Evolutionary conservation across 2,329 filamentous ascomycete genomes (phyloP).

Genomic region (Blumeria graminis): DNA sequence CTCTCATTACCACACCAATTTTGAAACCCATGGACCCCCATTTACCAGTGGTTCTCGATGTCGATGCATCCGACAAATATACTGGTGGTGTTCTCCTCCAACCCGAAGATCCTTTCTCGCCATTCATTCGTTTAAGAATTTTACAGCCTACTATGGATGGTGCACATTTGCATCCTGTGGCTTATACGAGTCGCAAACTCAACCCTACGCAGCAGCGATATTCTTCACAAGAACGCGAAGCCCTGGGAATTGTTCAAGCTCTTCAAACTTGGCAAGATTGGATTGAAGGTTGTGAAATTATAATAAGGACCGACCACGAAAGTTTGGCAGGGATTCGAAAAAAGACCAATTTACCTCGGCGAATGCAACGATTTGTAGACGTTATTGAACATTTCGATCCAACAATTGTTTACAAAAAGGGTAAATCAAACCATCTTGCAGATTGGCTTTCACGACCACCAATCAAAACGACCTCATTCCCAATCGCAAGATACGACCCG

Average conservation of each 20-base stretch:
- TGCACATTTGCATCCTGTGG: not conserved
- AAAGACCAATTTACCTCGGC: not conserved
- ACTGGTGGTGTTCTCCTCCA: not conserved
- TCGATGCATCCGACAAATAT: not conserved
- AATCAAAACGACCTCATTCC: not conserved
- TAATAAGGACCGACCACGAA: not conserved
- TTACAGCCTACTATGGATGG: not conserved
- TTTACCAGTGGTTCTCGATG: not conserved
- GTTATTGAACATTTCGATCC: constrained; percentile 1
- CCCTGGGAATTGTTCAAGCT: not conserved
- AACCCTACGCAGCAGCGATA: not conserved
- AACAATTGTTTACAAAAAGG: not conserved
- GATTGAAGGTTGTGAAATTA: not conserved
- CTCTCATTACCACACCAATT: not conserved
- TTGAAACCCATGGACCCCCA: not conserved
- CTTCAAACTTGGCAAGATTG: not conserved
- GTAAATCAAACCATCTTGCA: not conserved
- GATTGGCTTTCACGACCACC: not conserved
- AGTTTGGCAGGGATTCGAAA: not conserved
- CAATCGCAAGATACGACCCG: not conserved
- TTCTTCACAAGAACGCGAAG: not conserved
- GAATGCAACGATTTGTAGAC: not conserved
- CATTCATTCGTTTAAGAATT: no score
- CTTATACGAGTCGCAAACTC: not conserved
- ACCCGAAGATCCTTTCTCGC: not conserved